phyloP scores from a whole-genome alignment of 2,329 filamentous ascomycete species.

The Arthrobotrys musiformis region DNA sequence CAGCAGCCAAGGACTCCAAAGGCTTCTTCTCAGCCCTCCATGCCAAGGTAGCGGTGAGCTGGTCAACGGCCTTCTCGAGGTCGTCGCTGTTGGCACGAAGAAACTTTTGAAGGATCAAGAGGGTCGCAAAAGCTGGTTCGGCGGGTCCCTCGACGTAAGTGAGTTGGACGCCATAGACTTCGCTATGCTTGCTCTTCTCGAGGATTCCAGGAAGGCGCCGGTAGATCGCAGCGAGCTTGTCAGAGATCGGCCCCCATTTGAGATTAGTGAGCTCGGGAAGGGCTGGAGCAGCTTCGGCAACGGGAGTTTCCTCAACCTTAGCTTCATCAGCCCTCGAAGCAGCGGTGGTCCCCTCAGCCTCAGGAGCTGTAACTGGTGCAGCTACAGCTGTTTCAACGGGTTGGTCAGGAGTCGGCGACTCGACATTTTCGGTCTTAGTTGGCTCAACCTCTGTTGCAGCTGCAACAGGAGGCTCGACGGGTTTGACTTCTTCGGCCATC shows the following conservation, averaged over 20 bases:
- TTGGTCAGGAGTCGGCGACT: conserved; percentile 25
- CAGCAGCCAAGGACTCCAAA: conserved; percentile 70
- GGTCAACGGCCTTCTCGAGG: conserved; percentile 76
- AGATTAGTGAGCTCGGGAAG: conserved; percentile 31
- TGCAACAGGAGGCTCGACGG: conserved; percentile 22
- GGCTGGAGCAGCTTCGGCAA: conserved; percentile 4
- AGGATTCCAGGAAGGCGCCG: conserved; percentile 70
- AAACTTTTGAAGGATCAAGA: conserved; percentile 84
- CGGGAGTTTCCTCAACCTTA: neutral
- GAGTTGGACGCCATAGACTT: conserved; percentile 89
- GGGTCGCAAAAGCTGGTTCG: conserved; percentile 28
- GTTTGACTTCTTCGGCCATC: conserved; percentile 33
- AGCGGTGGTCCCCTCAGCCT: conserved; percentile 10
- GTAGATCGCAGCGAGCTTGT: conserved; percentile 69
- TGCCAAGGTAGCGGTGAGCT: conserved; percentile 80
- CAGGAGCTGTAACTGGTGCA: conserved; percentile 13
- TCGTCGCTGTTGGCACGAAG: conserved; percentile 88
- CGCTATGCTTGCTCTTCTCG: conserved; percentile 68
- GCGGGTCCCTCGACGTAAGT: conserved; percentile 58
- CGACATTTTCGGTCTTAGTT: conserved; percentile 25
- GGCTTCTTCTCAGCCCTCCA: conserved; percentile 85
- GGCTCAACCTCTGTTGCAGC: conserved; percentile 27
- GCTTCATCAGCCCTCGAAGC: neutral
- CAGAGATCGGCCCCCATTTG: conserved; percentile 52
- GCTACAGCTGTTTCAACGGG: conserved; percentile 26